phyloP scores from a whole-genome alignment of 2,329 filamentous ascomycete species.

The Diaporthe longicolla region DNA sequence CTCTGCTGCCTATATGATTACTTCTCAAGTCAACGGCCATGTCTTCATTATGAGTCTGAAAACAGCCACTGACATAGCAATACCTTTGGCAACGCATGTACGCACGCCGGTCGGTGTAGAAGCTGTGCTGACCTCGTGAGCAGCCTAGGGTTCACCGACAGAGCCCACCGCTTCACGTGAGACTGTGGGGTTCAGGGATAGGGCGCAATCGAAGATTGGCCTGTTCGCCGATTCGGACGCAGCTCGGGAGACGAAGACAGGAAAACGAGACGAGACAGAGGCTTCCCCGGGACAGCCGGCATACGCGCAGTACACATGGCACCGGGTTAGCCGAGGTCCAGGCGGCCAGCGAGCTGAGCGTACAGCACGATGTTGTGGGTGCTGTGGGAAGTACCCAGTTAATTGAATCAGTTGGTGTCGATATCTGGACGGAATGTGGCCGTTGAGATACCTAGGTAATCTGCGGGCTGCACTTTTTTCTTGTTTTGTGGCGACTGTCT shows the following conservation, averaged over 20 bases:
- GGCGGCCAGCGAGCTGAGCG: background rate
- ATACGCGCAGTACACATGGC: background rate
- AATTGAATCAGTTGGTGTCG: too few species aligned
- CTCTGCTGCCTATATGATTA: too few species aligned
- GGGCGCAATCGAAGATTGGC: background rate
- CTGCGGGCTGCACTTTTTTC: background rate
- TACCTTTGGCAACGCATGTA: background rate
- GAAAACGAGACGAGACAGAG: conserved; percentile 1
- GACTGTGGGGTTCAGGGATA: background rate
- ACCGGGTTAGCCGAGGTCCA: background rate
- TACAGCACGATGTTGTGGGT: background rate
- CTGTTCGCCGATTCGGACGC: background rate
- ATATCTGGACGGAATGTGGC: background rate
- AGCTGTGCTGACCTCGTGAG: background rate
- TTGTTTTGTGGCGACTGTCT: conserved; percentile 12
- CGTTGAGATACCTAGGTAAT: background rate
- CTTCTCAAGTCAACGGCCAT: too few species aligned
- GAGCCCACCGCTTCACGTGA: background rate
- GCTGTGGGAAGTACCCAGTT: background rate
- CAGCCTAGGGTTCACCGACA: background rate
- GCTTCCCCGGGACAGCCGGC: conserved; percentile 10
- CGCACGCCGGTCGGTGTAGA: background rate
- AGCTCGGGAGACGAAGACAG: conserved; percentile 1
- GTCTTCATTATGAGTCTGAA: too few species aligned
- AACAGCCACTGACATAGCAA: background rate